Base-by-base conservation (phyloP, 768 basidiomycete genomes). In the Phanerochaete carnosa region DNA sequence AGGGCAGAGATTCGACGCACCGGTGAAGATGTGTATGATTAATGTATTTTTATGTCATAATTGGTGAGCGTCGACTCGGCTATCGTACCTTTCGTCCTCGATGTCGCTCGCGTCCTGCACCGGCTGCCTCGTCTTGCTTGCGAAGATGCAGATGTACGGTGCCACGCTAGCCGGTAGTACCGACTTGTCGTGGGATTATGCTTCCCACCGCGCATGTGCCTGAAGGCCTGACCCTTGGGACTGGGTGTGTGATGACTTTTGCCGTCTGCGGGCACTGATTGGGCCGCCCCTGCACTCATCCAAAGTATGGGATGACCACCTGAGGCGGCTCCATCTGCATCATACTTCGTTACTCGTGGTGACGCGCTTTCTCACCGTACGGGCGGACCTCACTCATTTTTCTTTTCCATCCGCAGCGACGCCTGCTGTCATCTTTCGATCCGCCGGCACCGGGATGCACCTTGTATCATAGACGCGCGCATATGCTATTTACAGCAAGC, bases 191-290 rank as follows among this genome's bases (percentile, higher is more conserved):
- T 60, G 59, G 54, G 59, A 53, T 2, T 33, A 30, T 45, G 22
- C 33, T 46, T 60, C 59, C 45, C 59, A 60, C 59, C 16, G 45
- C 16, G 12, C 13, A 22, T 29, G 52, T 49, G 35, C 53, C 59
- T 60, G 59, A 49, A 45, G 37, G 35, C 53, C 59, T 60, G 59
- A 49, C 28, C 33, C 59, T 30, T 60, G 25, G 16, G 43, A 5
- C 23, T 55, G 37, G 59, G 59, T 60, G 53, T 60, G 59, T 23
- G 59, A 60, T 39, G 54, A 23, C 35, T 37, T 43, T 43, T 19
- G 39, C 39, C 39, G 39, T 37, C 54, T 25, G 13, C 22, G 22
- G n/a, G n/a, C 46, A 25, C 32, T 28, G 50, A n/a, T 37, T 37
- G 32, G 32, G 57, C 3, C 47, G 6, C 35, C 23, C 23, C 25